Conservation (phyloP, 805 yeast species). For the Starmerella scarabaei region DNA sequence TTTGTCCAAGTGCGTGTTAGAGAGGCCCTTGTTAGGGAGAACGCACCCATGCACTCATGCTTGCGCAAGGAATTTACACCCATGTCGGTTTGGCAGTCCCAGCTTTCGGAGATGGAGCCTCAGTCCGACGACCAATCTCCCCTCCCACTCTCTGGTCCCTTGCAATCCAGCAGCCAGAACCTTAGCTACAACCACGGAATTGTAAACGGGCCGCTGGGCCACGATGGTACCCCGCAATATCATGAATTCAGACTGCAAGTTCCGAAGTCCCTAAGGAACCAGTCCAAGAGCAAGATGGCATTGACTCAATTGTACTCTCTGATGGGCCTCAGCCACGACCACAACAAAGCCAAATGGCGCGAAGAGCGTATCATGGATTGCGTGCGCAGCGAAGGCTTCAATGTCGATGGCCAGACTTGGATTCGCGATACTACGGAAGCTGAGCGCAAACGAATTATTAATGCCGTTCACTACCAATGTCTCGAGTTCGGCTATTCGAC, state of each 20-base stretch:
- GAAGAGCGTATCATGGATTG: constrained; percentile 30
- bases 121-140: neutral
- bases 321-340: constrained; percentile 30
- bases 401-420: constrained; percentile 72
- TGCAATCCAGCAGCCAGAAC: neutral
- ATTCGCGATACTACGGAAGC: constrained; percentile 56
- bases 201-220: too few relatives aligned
- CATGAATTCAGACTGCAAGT: too few relatives aligned
- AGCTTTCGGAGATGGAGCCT: neutral
- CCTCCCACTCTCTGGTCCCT: neutral
- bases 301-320: constrained; percentile 27
- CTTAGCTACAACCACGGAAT: neutral
- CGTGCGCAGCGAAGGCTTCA: constrained; percentile 46
- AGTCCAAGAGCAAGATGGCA: constrained; percentile 29
- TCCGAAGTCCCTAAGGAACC: constrained; percentile 14
- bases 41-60: neutral
- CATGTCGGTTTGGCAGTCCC: neutral
- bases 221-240: too few relatives aligned
- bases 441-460: constrained; percentile 39
- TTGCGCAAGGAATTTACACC: neutral
- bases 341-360: constrained; percentile 28
- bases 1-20: neutral
- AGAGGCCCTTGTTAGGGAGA: neutral
- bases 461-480: constrained; percentile 34
- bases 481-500: constrained; percentile 45